Conservation (phyloP, 805 yeast species). For the Ogataea sp. region DNA sequence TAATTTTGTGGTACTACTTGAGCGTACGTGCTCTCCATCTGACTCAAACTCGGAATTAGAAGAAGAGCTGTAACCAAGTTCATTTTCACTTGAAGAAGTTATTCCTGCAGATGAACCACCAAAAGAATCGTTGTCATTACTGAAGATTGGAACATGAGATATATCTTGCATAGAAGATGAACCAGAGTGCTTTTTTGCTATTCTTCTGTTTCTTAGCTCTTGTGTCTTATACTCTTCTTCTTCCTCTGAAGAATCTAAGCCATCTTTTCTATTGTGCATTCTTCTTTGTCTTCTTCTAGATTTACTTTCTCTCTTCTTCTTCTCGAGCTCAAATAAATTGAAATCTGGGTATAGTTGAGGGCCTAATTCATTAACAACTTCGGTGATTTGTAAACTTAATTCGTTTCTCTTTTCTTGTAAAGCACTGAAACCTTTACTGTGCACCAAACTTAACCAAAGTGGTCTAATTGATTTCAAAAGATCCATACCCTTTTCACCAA, state of each 20-base stretch:
- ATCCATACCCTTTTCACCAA: slow-evolving; percentile 94
- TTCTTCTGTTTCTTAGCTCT: slow-evolving; percentile 36
- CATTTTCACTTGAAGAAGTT: slow-evolving; percentile 21
- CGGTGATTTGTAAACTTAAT: slow-evolving; percentile 68
- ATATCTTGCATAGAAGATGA: slow-evolving; percentile 35
- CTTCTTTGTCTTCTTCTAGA: slow-evolving; percentile 18
- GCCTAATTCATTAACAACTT: slow-evolving; percentile 71
- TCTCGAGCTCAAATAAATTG: slow-evolving; percentile 42
- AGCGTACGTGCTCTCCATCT: slow-evolving; percentile 4
- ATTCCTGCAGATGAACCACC: slow-evolving; percentile 21
- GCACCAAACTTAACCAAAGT: slow-evolving; percentile 54
- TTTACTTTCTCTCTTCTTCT: slow-evolving; percentile 26
- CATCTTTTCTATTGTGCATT: no score
- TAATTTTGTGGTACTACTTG: not conserved
- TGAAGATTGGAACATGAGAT: slow-evolving; percentile 44
- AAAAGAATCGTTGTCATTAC: slow-evolving; percentile 30
- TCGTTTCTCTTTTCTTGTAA: slow-evolving; percentile 54
- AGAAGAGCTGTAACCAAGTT: slow-evolving; percentile 11
- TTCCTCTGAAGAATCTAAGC: slow-evolving; percentile 31
- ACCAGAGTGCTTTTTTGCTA: slow-evolving; percentile 18
- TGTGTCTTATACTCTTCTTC: slow-evolving; percentile 43
- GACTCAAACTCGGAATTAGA: slow-evolving; percentile 5
- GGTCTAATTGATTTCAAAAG: slow-evolving; percentile 78
- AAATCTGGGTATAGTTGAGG: slow-evolving; percentile 85
- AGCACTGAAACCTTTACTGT: slow-evolving; percentile 47